phyloP scores from a whole-genome alignment of 257 asterid species.

The Petrea volubilis region DNA sequence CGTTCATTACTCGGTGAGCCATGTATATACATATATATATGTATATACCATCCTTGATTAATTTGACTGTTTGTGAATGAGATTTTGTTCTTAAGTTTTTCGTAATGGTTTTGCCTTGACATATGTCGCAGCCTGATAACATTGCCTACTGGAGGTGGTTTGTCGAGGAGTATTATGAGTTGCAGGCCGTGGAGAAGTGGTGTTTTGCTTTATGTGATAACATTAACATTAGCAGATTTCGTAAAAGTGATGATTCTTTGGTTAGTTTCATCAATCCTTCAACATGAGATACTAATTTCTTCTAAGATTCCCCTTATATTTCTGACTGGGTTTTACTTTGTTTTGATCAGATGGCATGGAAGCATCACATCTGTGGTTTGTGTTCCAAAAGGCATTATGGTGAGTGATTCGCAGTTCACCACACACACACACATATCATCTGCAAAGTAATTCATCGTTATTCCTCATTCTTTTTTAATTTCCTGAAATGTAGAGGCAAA shows the following conservation, averaged over 20 bases:
- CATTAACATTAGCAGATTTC: background rate
- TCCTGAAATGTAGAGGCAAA: too few species aligned
- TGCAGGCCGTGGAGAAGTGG: background rate
- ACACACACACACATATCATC: too few species aligned
- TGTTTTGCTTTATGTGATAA: background rate
- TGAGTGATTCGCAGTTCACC: background rate
- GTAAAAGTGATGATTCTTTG: background rate
- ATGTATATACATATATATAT: too few species aligned
- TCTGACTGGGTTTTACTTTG: background rate
- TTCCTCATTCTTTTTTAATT: too few species aligned
- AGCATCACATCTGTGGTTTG: background rate
- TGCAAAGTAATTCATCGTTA: too few species aligned
- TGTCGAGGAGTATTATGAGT: background rate
- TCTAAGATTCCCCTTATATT: background rate
- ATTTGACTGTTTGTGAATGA: too few species aligned
- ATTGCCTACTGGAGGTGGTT: background rate
- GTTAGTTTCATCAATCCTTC: background rate
- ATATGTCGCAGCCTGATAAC: background rate
- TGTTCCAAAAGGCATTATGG: background rate
- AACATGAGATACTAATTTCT: background rate
- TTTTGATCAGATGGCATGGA: background rate
- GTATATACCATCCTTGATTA: too few species aligned
- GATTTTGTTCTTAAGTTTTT: too few species aligned
- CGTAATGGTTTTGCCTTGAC: background rate
- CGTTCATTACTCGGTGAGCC: background rate